These are phyloP conservation scores for Geranium rotundifolium DNA, from an alignment of 345 rosid species.

Conservation along the genomic window DNA sequence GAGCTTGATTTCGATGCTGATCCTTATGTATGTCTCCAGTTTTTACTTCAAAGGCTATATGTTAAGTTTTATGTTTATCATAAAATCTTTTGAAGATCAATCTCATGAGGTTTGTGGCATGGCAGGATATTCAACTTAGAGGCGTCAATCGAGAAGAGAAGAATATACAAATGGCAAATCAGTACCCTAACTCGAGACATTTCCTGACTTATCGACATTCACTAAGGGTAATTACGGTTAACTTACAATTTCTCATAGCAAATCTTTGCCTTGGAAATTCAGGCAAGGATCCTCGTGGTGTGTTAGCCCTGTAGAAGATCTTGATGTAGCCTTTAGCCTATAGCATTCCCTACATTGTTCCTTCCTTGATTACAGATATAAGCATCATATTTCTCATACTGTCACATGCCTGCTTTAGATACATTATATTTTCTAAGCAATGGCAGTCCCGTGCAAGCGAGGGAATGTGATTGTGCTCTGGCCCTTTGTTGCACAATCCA, in stretches of 20 bases:
- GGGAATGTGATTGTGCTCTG: too few relatives aligned
- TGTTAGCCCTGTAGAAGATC: neutral
- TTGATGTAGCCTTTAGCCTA: neutral
- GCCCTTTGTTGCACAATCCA: too few relatives aligned
- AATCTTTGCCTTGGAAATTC: neutral
- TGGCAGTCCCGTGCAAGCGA: too few relatives aligned
- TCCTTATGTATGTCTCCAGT: conserved; percentile 38
- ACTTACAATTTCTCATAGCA: neutral
- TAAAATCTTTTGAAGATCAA: neutral
- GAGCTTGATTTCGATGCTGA: conserved; percentile 87
- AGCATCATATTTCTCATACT: neutral
- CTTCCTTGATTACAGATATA: neutral
- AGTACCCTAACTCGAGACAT: conserved; percentile 74
- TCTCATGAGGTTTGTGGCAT: conserved; percentile 2
- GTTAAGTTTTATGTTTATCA: neutral
- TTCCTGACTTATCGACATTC: conserved; percentile 82
- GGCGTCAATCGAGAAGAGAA: conserved; percentile 95
- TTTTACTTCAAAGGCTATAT: neutral
- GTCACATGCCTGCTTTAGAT: neutral
- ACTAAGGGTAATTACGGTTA: conserved; percentile 48
- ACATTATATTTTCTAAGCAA: too few relatives aligned
- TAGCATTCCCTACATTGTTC: neutral
- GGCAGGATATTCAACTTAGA: conserved; percentile 93
- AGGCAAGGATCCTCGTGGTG: neutral
- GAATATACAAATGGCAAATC: conserved; percentile 70